Base-by-base conservation (phyloP, 1,139 yeast species). In the Taphrina betulina region DNA sequence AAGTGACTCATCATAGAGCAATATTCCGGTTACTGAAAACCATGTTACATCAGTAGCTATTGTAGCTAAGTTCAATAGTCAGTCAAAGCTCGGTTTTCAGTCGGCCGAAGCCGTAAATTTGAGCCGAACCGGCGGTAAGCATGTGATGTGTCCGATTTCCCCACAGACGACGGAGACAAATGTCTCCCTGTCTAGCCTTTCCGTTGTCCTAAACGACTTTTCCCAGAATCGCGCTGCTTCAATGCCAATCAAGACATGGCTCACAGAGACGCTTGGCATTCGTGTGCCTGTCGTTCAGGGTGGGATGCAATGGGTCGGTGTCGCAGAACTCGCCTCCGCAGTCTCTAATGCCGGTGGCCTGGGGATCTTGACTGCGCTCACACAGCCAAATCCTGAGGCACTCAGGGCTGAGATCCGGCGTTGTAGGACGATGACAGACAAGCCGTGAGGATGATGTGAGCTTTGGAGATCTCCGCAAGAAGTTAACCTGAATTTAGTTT, bases 301-400 rank as follows among this genome's bases (percentile, higher is more conserved):
- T 22, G 70, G 68, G 8, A 66, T 67, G 69, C 69, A 66, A 59
- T 64, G 66, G 61, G 71, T 69, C 17, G 71, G 71, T 29, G 60
- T 60, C 28, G 68, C 71, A 46, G 70, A 63, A 40, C 65, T 69
- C 20, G 70, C 68, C 4, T 63, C 71, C 19, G 72, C 72, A 1
- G 72, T 69, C 16, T 68, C 71, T 34, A 67, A 69, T 43, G 72
- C 72, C 3, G 72, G 72, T 5, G 72, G 69, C 8, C 63, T 69
- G 8, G 72, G 70, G 10, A 68, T 69, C 44, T 57, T 69, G 42
- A 68, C 71, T 5, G 72, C 72, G 0, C 65, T 69, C 53, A 66
- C 70, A 2, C 67, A 64, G 53, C 66, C 67, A 3, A 51, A 64
- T 26, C 72, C 72, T 7, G 72, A 69, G 54, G 67, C 64, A 4